These are phyloP conservation scores for Phlyctochytrium arcticum DNA, from an alignment of 192 early-diverging fungal species.

Conservation along the genomic window DNA sequence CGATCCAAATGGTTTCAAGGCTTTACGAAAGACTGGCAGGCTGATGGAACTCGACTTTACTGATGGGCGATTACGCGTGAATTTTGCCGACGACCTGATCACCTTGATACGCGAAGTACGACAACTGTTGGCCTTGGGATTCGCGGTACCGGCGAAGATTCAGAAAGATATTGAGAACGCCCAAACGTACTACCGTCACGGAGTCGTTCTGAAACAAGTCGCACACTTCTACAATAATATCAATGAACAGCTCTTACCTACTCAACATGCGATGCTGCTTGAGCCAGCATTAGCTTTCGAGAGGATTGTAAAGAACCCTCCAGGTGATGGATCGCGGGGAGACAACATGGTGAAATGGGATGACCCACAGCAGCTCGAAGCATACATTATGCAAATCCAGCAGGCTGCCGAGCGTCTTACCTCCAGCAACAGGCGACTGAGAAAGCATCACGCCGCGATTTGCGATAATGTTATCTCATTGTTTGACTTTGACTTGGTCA, in stretches of 20 bases:
- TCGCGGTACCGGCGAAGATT: slow-evolving; percentile 41
- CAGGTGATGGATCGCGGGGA: slow-evolving; percentile 1
- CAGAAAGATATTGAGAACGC: slow-evolving; percentile 41
- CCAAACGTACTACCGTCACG: slow-evolving; percentile 46
- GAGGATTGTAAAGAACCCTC: slow-evolving; percentile 41
- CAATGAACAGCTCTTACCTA: slow-evolving; percentile 56
- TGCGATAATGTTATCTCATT: slow-evolving; percentile 37
- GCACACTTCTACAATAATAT: slow-evolving; percentile 64
- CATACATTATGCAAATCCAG: slow-evolving; percentile 45
- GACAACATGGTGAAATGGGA: slow-evolving; percentile 34
- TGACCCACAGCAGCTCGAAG: slow-evolving; percentile 36
- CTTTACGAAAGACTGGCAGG: slow-evolving; percentile 22
- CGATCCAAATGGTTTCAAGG: slow-evolving; percentile 11
- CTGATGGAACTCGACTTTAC: slow-evolving; percentile 49
- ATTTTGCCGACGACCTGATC: slow-evolving; percentile 46
- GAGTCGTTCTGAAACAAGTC: slow-evolving; percentile 53
- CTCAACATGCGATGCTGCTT: slow-evolving; percentile 53
- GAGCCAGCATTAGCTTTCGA: slow-evolving; percentile 52
- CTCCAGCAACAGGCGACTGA: slow-evolving; percentile 40
- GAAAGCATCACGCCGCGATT: slow-evolving; percentile 42
- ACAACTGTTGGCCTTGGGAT: slow-evolving; percentile 51
- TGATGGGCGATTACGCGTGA: slow-evolving; percentile 46
- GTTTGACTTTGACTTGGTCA: slow-evolving; percentile 43
- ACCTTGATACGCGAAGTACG: slow-evolving; percentile 45
- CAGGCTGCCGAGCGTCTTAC: slow-evolving; percentile 40